phyloP scores from a whole-genome alignment of 192 early-diverging fungal genomes.

The Coemansia sp. region DNA sequence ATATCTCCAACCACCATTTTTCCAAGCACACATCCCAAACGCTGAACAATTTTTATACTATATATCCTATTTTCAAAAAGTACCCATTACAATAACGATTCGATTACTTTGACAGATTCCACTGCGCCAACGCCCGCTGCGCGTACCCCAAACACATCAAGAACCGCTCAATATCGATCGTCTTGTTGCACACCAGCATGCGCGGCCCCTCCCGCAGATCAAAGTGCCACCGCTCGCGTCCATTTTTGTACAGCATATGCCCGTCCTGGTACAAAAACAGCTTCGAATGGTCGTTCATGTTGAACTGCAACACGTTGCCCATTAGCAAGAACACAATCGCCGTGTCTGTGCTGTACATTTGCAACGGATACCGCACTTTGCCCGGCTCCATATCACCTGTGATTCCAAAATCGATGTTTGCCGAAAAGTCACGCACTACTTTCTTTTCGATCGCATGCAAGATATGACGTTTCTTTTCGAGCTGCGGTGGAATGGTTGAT shows the following conservation, averaged over 20 bases:
- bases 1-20: no score
- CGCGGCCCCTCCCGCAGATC: slow-evolving; percentile 45
- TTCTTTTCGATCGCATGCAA: slow-evolving; percentile 30
- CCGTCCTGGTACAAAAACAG: slow-evolving; percentile 48
- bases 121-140: slow-evolving; percentile 35
- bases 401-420: slow-evolving; percentile 29
- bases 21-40: no score
- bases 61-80: no score
- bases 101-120: slow-evolving; percentile 18
- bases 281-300: slow-evolving; percentile 41
- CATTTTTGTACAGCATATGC: slow-evolving; percentile 43
- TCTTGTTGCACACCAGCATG: slow-evolving; percentile 39
- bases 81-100: no score
- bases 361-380: slow-evolving; percentile 4
- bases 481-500: slow-evolving; percentile 25
- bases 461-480: slow-evolving; percentile 45
- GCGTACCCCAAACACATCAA: slow-evolving; percentile 45
- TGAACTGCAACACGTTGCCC: slow-evolving; percentile 52
- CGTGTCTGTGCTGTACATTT: slow-evolving; percentile 5
- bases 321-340: slow-evolving; percentile 50
- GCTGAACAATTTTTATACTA: no score
- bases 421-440: slow-evolving; percentile 29
- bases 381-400: slow-evolving; percentile 8
- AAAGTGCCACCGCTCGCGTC: slow-evolving; percentile 48
- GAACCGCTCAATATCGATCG: slow-evolving; percentile 45